Conservation (phyloP, 2,329 filamentous ascomycete species). For the Dactylonectria macrodidyma region DNA sequence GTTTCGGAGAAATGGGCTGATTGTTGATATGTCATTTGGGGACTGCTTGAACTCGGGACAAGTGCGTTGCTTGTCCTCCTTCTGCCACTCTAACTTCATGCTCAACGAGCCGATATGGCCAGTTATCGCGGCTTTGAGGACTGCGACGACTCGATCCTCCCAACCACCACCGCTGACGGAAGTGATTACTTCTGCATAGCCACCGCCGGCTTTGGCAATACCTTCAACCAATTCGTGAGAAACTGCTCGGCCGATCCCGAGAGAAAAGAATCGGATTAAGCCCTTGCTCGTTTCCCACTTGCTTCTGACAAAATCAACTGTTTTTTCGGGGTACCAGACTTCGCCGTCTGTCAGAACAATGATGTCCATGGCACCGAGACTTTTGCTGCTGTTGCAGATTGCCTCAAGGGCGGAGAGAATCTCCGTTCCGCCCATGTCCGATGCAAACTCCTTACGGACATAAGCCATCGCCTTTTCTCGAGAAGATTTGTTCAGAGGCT, state of each 20-base stretch:
- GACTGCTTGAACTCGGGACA: too few relatives aligned
- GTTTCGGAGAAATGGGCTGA: too few relatives aligned
- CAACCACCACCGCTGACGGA: too few relatives aligned
- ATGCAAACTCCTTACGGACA: background rate
- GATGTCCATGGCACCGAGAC: background rate
- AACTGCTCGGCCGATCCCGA: background rate
- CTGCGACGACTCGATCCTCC: too few relatives aligned
- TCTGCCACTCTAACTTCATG: too few relatives aligned
- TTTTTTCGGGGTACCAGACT: background rate
- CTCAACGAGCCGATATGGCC: too few relatives aligned
- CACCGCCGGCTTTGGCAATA: background rate
- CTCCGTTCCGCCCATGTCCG: conserved; percentile 1
- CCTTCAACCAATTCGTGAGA: background rate
- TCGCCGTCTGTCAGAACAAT: conserved; percentile 2
- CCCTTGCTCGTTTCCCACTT: background rate
- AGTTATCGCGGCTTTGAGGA: too few relatives aligned
- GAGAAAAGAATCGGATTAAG: background rate
- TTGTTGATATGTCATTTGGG: too few relatives aligned
- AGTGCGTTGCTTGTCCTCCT: too few relatives aligned
- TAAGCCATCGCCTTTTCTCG: background rate
- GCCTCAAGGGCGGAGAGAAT: background rate
- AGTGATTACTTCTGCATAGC: background rate
- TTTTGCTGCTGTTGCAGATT: background rate
- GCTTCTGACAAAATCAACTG: background rate
- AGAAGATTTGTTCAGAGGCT: background rate